phyloP scores from a whole-genome alignment of 164 flowering plant species.

The Vitis labrusca region DNA sequence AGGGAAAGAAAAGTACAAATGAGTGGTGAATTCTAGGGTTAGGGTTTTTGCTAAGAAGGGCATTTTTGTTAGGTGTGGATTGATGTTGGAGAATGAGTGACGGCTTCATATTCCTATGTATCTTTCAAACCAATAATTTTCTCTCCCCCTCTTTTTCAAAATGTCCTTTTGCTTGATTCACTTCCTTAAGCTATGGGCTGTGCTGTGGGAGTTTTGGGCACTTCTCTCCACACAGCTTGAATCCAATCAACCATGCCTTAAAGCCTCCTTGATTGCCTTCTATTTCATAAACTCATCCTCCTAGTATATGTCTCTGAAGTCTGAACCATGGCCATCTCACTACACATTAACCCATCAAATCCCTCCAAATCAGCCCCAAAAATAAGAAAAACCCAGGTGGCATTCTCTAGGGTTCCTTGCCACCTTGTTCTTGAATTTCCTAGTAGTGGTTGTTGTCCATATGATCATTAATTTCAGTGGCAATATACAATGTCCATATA shows the following conservation, averaged over 20 bases:
- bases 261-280: neutral
- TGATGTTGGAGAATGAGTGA: slow-evolving; percentile 53
- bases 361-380: too few species aligned
- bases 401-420: slow-evolving; percentile 5
- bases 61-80: slow-evolving; percentile 34
- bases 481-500: neutral
- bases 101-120: slow-evolving; percentile 36
- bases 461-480: neutral
- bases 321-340: too few species aligned
- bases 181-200: slow-evolving; percentile 39
- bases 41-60: slow-evolving; percentile 26
- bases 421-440: neutral
- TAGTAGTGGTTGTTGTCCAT: too few species aligned
- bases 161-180: slow-evolving; percentile 21
- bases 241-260: too few species aligned
- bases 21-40: slow-evolving; percentile 21
- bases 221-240: too few species aligned
- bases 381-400: too few species aligned
- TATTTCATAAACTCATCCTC: neutral
- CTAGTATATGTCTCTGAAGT: too few species aligned
- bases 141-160: slow-evolving; percentile 12
- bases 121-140: slow-evolving; percentile 26
- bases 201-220: slow-evolving; percentile 1
- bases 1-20: slow-evolving; percentile 18
- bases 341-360: too few species aligned